phyloP scores from a whole-genome alignment of 345 rosid species.

The Hibiscus syriacus region DNA sequence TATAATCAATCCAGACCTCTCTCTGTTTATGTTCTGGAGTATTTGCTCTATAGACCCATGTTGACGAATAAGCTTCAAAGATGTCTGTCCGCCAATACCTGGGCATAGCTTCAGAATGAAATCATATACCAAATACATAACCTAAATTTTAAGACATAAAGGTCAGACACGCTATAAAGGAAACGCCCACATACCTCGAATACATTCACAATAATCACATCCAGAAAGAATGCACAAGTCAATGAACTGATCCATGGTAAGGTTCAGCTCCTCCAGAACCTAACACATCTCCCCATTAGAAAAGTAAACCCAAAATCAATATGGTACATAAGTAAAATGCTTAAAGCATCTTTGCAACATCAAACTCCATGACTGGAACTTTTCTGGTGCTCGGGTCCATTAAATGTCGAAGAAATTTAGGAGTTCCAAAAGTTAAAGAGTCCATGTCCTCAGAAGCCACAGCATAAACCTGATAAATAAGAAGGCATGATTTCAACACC shows the following conservation, averaged over 20 bases:
- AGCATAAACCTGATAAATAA: slow-evolving; percentile 61
- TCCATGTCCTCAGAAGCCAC: slow-evolving; percentile 99
- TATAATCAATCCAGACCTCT: slow-evolving; percentile 39
- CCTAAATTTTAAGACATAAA: not conserved
- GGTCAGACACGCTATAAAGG: not conserved
- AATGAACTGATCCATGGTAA: slow-evolving; percentile 91
- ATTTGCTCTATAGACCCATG: slow-evolving; percentile 83
- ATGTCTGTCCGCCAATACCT: slow-evolving; percentile 93
- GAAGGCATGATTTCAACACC: not conserved
- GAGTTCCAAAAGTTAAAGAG: slow-evolving; percentile 91
- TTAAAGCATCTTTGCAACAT: slow-evolving; percentile 56
- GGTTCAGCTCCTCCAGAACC: slow-evolving; percentile 79
- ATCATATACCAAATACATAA: not conserved
- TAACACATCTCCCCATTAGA: slow-evolving; percentile 24
- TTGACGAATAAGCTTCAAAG: slow-evolving; percentile 88
- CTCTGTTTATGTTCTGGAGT: slow-evolving; percentile 76
- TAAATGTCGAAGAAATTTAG: slow-evolving; percentile 89
- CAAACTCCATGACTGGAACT: slow-evolving; percentile 92
- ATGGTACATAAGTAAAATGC: not conserved
- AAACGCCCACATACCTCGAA: slow-evolving; percentile 46
- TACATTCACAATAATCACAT: slow-evolving; percentile 95
- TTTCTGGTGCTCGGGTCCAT: slow-evolving; percentile 99
- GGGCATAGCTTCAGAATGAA: slow-evolving; percentile 11
- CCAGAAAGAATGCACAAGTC: slow-evolving; percentile 97
- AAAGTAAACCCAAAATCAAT: slow-evolving; percentile 6